These are phyloP conservation scores for Grosmannia huntii DNA, from an alignment of 2,329 filamentous ascomycete genomes.

Conservation along the genomic window DNA sequence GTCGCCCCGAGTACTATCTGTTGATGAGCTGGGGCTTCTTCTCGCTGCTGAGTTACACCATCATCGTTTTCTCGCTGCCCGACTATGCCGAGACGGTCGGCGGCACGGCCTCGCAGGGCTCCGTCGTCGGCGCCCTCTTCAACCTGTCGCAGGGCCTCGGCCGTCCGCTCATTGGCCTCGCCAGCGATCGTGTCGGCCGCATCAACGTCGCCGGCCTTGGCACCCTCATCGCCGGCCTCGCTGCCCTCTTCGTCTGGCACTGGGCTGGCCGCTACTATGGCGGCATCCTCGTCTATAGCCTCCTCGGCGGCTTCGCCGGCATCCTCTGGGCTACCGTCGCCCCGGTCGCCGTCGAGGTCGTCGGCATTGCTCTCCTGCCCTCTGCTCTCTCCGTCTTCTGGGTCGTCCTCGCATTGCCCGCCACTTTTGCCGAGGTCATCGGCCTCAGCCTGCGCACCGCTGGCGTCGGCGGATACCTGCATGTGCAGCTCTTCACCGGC, in stretches of 20 bases:
- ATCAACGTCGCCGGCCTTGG: conserved; percentile 59
- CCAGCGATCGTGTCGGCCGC: conserved; percentile 55
- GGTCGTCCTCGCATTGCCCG: conserved; percentile 57
- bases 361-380: conserved; percentile 56
- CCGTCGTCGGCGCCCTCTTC: conserved; percentile 58
- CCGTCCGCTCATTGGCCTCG: conserved; percentile 58
- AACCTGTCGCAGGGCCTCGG: conserved; percentile 57
- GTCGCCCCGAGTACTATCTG: conserved; percentile 47
- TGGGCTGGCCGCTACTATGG: conserved; percentile 51
- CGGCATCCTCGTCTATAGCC: conserved; percentile 56
- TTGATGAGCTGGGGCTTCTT: conserved; percentile 57
- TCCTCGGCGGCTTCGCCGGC: conserved; percentile 57
- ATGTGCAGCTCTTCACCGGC: conserved; percentile 45
- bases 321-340: conserved; percentile 58
- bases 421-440: conserved; percentile 55
- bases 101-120: conserved; percentile 52
- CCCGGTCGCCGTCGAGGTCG: conserved; percentile 61
- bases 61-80: conserved; percentile 64
- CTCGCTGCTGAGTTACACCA: conserved; percentile 60
- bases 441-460: conserved; percentile 38
- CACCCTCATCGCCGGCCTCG: conserved; percentile 51
- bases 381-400: conserved; percentile 57
- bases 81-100: conserved; percentile 61
- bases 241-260: conserved; percentile 61
- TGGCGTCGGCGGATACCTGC: conserved; percentile 32